Conservation (phyloP, 345 rosid genomes). For the Pistacia atlantica region DNA sequence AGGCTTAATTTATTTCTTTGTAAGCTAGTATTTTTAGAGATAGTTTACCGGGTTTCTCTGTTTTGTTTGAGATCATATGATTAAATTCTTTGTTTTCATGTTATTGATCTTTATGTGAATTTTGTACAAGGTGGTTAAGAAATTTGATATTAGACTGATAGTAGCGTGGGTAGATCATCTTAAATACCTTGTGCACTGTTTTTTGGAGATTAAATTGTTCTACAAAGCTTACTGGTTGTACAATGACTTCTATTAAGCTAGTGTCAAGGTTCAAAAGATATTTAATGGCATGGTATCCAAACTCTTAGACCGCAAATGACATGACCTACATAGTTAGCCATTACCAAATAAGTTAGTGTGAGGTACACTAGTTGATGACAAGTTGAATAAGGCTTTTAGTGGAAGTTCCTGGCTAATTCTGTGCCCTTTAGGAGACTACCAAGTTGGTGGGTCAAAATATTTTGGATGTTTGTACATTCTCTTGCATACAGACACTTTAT, state of each 20-base stretch:
- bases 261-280: background rate
- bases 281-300: background rate
- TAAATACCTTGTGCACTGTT: background rate
- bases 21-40: background rate
- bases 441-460: background rate
- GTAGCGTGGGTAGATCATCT: background rate
- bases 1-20: background rate
- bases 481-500: background rate
- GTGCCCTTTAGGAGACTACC: background rate
- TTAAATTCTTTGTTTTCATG: background rate
- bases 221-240: background rate
- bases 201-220: background rate
- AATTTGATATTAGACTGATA: background rate
- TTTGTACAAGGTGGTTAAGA: background rate
- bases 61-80: background rate
- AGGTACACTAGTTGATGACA: background rate
- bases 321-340: background rate
- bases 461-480: background rate
- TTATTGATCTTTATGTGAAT: background rate
- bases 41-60: background rate
- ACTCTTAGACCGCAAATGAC: background rate
- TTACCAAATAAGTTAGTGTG: background rate
- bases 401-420: background rate
- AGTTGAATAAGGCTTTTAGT: conserved; percentile 1
- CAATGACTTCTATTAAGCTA: background rate